Percentiles rank a stretch among this genome's conserved stretches.
These are phyloP conservation scores for Talaromyces trachyspermus DNA, from an alignment of 495 filamentous ascomycete genomes.

Conservation along the genomic window DNA sequence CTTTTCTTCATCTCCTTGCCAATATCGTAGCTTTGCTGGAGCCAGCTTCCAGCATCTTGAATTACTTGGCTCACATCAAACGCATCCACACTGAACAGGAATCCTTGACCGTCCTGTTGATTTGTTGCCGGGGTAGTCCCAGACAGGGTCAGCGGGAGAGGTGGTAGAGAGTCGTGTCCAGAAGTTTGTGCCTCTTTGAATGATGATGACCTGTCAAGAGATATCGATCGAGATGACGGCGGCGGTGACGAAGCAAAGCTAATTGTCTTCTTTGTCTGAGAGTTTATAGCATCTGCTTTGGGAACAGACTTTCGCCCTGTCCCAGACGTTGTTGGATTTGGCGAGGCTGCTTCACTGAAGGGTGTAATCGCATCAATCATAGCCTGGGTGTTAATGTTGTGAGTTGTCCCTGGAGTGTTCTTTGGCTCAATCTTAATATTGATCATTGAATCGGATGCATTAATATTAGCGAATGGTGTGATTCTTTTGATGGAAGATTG, in stretches of 20 bases:
- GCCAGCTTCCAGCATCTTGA: conserved; percentile 38
- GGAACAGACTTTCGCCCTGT: conserved; percentile 5
- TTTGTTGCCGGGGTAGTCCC: conserved; percentile 27
- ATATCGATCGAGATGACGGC: conserved; percentile 1
- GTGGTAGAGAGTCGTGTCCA: conserved; percentile 8
- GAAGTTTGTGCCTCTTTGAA: conserved; percentile 9
- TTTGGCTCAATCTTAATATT: conserved; percentile 11
- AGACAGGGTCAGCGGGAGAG: conserved; percentile 25
- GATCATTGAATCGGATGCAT: conserved; percentile 7
- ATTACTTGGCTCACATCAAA: conserved; percentile 39
- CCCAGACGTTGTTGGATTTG: conserved; percentile 23
- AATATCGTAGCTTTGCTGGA: conserved; percentile 37
- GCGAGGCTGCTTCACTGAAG: conserved; percentile 35
- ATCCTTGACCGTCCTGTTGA: conserved; percentile 35
- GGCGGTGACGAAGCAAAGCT: conserved; percentile 9
- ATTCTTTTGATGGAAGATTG: conserved; percentile 21
- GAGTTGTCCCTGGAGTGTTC: conserved; percentile 6
- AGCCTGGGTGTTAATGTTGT: conserved; percentile 40
- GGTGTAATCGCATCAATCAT: conserved; percentile 44
- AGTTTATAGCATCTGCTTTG: conserved; percentile 3
- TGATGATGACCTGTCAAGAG: conserved; percentile 3
- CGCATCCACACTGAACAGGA: conserved; percentile 17
- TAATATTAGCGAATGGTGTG: conserved; percentile 27
- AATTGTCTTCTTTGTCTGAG: conserved; percentile 12
- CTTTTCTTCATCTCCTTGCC: conserved; percentile 19